Evolutionary conservation across 139 green algal species (phyloP), one percentile per base, ranked within the genome.

Genomic region (Mychonastes homosphaera): DNA sequence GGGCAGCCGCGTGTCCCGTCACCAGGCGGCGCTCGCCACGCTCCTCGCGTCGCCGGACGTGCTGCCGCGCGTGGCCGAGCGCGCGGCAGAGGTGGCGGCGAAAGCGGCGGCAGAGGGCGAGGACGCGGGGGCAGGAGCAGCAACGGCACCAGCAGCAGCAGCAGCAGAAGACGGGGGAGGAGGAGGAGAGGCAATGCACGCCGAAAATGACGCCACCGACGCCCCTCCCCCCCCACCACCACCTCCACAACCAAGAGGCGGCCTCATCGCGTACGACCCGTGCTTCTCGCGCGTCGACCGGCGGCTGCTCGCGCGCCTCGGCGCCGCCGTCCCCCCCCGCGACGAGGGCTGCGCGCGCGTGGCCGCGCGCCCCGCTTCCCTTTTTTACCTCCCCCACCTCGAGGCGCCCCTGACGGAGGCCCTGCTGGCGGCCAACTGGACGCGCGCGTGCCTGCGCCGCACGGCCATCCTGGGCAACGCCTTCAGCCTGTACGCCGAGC

Each of bases 371-470:
- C 49, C 56, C n/a, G n/a, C n/a, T 3, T 69, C 70, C 1, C 46
- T 77, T 24, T 77, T 77, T 56, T 77, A 73, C 55, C 47, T 77
- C 40, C 59, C 70, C n/a, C 70, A 77, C 50, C 8, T 53, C 53
- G 43, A 69, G 62, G 64, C 39, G 23, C 23, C 3, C 16, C 48
- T 77, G 27, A 70, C 56, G 33, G 64, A 77, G 43, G 61, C 53
- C 53, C 48, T 77, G 28, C 54, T 77, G 46, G 28, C 6, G 4
- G 64, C 59, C n/a, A 77, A 77, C 43, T 72, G 58, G 58, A 36
- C 4, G 28, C 13, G 26, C 1, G 6, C 39, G 21, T 28, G 28
- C n/a, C 57, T 71, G 35, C 6, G 9, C 7, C 26, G 5, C 16
- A 2, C 64, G 23, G 53, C 43, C 1, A 51, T 78, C 19, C 60